Conservation (phyloP, 768 basidiomycete species). For the Podaxis sp. region DNA sequence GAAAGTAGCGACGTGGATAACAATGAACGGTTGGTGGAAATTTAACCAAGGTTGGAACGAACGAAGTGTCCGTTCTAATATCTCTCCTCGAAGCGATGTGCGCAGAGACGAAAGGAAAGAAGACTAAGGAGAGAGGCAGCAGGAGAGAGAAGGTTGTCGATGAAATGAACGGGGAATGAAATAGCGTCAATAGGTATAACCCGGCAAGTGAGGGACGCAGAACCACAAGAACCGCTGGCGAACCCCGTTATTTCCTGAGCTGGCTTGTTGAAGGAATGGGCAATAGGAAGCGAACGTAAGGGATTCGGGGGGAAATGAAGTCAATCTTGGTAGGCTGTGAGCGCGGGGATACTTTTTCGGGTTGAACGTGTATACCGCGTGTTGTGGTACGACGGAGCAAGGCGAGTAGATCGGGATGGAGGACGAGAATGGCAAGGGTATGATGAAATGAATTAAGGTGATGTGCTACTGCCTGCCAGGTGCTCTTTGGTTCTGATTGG, state of each 20-base stretch:
- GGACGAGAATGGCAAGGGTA: slow-evolving; percentile 7
- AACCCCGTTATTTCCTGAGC: slow-evolving; percentile 9
- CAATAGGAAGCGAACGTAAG: neutral
- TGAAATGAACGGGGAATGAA: slow-evolving; percentile 11
- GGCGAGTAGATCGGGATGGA: slow-evolving; percentile 9
- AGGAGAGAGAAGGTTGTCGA: slow-evolving; percentile 6
- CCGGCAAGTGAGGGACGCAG: slow-evolving; percentile 4
- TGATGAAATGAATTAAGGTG: neutral
- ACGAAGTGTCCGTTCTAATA: neutral
- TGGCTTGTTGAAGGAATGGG: slow-evolving; percentile 2
- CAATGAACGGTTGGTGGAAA: slow-evolving; percentile 11
- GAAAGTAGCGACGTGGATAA: neutral
- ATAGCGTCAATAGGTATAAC: neutral
- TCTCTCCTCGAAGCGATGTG: neutral
- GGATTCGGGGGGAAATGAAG: neutral
- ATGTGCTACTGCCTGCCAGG: neutral
- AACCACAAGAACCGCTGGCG: neutral
- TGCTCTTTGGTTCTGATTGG: neutral
- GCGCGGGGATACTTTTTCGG: neutral
- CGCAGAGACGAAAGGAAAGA: slow-evolving; percentile 3
- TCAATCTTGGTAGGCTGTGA: neutral
- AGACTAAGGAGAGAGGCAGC: neutral
- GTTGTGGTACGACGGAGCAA: neutral
- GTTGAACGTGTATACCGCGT: slow-evolving; percentile 10
- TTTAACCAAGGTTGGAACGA: neutral